Percentiles rank a stretch among this genome's conserved stretches.
phyloP scores from a whole-genome alignment of 257 asterid genomes.

The Ballota nigra region DNA sequence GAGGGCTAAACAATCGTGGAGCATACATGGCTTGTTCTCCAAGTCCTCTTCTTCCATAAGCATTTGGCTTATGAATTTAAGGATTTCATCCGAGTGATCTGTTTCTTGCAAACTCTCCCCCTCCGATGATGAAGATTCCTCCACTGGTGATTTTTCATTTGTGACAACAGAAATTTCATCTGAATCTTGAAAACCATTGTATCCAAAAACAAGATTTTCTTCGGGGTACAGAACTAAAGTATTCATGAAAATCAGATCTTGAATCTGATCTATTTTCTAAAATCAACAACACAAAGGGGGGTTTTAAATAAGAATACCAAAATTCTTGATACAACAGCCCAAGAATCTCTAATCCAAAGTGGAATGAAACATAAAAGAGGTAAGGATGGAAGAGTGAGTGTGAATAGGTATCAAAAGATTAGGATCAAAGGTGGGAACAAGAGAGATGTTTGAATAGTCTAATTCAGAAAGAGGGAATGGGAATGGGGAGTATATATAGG shows the following conservation, averaged over 20 bases:
- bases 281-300: neutral
- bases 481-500: neutral
- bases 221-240: conserved; percentile 28
- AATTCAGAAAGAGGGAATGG: neutral
- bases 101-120: conserved; percentile 27
- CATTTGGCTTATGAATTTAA: conserved; percentile 58
- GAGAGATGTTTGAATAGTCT: neutral
- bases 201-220: conserved; percentile 19
- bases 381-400: neutral
- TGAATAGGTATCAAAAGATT: conserved; percentile 5
- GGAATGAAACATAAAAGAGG: neutral
- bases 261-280: neutral
- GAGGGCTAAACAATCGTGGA: conserved; percentile 62
- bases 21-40: conserved; percentile 63
- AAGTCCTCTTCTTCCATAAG: conserved; percentile 78
- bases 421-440: neutral
- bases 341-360: too few species aligned
- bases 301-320: too few species aligned
- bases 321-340: neutral
- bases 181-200: neutral
- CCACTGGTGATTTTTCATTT: neutral
- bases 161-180: conserved; percentile 2
- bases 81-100: conserved; percentile 50
- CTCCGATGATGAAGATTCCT: conserved; percentile 29
- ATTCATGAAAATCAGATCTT: conserved; percentile 19